These are phyloP conservation scores for Metschnikowia borealis DNA, from an alignment of 805 yeast species.

Conservation along the genomic window DNA sequence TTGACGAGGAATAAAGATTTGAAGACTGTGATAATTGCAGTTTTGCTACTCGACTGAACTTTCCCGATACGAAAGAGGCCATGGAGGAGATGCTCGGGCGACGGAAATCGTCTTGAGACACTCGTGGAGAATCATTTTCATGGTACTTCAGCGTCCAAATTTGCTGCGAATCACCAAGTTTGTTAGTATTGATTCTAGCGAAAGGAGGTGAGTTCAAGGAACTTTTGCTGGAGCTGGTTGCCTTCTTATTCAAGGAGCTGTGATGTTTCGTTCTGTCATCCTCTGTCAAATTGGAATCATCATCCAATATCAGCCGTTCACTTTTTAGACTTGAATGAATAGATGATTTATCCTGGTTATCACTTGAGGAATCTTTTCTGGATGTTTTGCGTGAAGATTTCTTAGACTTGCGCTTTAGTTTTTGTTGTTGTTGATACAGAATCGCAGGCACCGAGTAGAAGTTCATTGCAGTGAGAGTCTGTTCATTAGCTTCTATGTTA, in stretches of 20 bases:
- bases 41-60: conserved; percentile 1
- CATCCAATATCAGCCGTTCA: not conserved
- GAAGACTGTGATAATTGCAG: conserved; percentile 2
- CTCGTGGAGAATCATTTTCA: not conserved
- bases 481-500: not conserved
- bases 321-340: not conserved
- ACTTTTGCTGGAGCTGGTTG: not conserved
- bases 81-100: conserved; percentile 3
- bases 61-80: conserved; percentile 4
- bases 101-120: conserved; percentile 1
- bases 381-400: conserved; percentile 5
- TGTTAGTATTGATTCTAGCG: not conserved
- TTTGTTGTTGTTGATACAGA: conserved; percentile 40
- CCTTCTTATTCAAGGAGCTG: not conserved
- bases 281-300: not conserved
- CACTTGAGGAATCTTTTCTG: not conserved
- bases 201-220: not conserved
- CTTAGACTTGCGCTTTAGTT: conserved; percentile 19
- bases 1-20: not conserved
- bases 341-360: not conserved
- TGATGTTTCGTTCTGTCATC: not conserved
- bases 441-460: conserved; percentile 38
- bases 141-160: not conserved
- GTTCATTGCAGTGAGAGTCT: conserved; percentile 24
- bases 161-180: not conserved